phyloP scores from a whole-genome alignment of 495 filamentous ascomycete species.

The Lasiosphaeria ovina region DNA sequence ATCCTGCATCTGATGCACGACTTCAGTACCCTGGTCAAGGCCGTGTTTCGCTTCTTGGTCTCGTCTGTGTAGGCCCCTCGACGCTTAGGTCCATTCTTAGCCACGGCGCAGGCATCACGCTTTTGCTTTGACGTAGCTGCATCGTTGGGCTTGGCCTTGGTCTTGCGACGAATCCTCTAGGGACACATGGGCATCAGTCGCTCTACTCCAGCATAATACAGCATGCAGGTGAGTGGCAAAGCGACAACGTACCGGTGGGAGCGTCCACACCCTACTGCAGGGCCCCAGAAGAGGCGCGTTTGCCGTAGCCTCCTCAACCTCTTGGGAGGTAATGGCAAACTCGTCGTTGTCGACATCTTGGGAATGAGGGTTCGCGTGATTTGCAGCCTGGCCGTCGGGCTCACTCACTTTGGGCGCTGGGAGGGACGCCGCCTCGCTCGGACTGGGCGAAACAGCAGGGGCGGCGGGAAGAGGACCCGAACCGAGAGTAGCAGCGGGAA shows the following conservation, averaged over 20 bases:
- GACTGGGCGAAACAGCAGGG: no score
- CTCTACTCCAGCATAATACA: no score
- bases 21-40: slow-evolving; percentile 27
- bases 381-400: no score
- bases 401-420: no score
- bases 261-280: slow-evolving; percentile 23
- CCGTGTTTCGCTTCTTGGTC: slow-evolving; percentile 24
- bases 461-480: no score
- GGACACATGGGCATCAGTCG: background rate
- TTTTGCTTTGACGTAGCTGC: slow-evolving; percentile 12
- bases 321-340: background rate
- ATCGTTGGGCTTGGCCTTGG: slow-evolving; percentile 15
- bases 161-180: slow-evolving; percentile 23
- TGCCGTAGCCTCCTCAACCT: background rate
- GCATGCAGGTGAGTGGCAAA: no score
- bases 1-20: slow-evolving; percentile 32
- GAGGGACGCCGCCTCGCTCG: no score
- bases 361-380: no score
- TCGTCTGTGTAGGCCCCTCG: slow-evolving; percentile 26
- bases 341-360: background rate
- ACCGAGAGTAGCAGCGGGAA: no score
- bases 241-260: slow-evolving; percentile 17
- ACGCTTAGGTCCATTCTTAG: slow-evolving; percentile 15
- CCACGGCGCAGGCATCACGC: slow-evolving; percentile 9
- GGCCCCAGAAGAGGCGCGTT: slow-evolving; percentile 10